These are phyloP conservation scores for Citrus mangshanensis DNA, from an alignment of 345 rosid species.

Conservation along the genomic window DNA sequence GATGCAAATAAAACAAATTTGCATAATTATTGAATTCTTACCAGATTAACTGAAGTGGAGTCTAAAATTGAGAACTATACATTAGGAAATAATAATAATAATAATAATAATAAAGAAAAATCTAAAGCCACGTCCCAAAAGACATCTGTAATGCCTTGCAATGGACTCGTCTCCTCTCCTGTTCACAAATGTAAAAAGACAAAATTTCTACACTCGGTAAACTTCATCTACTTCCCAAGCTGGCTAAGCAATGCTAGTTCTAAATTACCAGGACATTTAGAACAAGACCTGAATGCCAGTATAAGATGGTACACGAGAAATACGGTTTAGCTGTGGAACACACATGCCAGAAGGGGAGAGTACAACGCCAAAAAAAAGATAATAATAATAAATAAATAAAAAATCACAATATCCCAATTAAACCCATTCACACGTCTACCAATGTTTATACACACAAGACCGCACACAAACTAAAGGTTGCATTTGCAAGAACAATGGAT, in stretches of 20 bases:
- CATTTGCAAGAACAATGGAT: slow-evolving; percentile 1
- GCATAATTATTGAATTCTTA: background rate
- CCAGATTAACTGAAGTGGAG: too few relatives aligned
- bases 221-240: too few relatives aligned
- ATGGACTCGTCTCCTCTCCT: too few relatives aligned
- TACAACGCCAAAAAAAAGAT: background rate
- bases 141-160: too few relatives aligned
- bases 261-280: background rate
- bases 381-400: too few relatives aligned
- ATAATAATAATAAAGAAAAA: too few relatives aligned
- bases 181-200: too few relatives aligned
- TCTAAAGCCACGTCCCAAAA: too few relatives aligned
- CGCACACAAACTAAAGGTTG: slow-evolving; percentile 10
- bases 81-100: too few relatives aligned
- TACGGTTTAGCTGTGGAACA: background rate
- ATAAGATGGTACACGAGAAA: background rate
- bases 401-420: background rate
- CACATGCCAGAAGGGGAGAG: background rate
- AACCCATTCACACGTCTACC: background rate
- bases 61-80: too few relatives aligned
- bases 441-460: slow-evolving; percentile 13
- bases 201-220: too few relatives aligned
- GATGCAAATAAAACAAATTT: too few relatives aligned
- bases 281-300: background rate
- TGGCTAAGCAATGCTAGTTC: background rate